These are phyloP conservation scores for Phaeodactylum tricornutum DNA, from an alignment of 108 stramenopile species.

Conservation along the genomic window DNA sequence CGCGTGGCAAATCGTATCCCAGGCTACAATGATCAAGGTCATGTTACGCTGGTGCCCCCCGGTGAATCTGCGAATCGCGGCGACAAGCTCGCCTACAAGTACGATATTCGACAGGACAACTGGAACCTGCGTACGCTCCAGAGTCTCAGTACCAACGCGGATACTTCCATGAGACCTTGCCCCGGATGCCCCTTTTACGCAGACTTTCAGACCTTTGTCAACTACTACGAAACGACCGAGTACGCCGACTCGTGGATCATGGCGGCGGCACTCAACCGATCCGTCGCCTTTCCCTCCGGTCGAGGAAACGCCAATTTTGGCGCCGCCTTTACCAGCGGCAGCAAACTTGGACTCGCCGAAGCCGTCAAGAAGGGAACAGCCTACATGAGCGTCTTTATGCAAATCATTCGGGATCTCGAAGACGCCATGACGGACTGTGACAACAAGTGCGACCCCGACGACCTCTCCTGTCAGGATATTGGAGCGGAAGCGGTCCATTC, in stretches of 20 bases:
- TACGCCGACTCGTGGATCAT: conserved; percentile 46
- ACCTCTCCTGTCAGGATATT: too few relatives aligned
- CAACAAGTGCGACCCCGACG: too few relatives aligned
- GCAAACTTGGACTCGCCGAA: conserved; percentile 4
- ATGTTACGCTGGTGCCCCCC: not conserved
- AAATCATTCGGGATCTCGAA: conserved; percentile 45
- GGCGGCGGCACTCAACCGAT: conserved; percentile 33
- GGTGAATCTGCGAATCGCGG: not conserved
- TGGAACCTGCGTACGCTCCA: conserved; percentile 31
- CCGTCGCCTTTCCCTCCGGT: too few relatives aligned
- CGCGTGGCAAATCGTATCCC: too few relatives aligned
- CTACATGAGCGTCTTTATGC: conserved; percentile 36
- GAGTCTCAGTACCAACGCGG: conserved; percentile 21
- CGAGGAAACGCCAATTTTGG: conserved; percentile 2
- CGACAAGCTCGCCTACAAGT: conserved; percentile 23
- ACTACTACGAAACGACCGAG: conserved; percentile 40
- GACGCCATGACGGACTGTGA: too few relatives aligned
- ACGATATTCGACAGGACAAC: conserved; percentile 28
- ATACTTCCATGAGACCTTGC: conserved; percentile 23
- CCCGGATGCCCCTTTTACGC: conserved; percentile 16
- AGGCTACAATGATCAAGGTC: not conserved
- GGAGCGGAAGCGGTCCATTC: conserved; percentile 29
- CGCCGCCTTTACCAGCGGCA: not conserved
- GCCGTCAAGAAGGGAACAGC: conserved; percentile 11
- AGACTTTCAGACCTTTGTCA: conserved; percentile 29